phyloP scores from a whole-genome alignment of 306 rosid species.

The Leucaena leucocephala region DNA sequence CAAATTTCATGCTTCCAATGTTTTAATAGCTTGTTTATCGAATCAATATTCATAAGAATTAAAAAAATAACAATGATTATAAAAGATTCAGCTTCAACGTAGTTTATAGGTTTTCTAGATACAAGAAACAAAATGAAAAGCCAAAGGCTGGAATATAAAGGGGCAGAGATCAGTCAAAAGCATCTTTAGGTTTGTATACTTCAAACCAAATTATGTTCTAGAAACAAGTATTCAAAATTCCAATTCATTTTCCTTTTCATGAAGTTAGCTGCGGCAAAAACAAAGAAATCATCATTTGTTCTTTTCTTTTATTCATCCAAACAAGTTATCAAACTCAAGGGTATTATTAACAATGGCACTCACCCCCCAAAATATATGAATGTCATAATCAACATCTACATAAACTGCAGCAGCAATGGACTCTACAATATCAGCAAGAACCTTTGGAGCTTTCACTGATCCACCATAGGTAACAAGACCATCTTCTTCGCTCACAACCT shows the following conservation, averaged over 20 bases:
- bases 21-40: neutral
- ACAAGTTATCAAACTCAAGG: neutral
- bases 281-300: neutral
- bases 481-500: slow-evolving; percentile 47
- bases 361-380: slow-evolving; percentile 71
- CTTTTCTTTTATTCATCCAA: neutral
- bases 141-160: neutral
- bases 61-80: too few species aligned
- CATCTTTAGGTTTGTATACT: neutral
- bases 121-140: neutral
- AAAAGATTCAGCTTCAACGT: neutral
- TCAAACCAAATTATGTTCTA: neutral
- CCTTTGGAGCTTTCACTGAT: slow-evolving; percentile 73
- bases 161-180: neutral
- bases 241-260: neutral
- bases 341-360: slow-evolving; percentile 11
- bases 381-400: slow-evolving; percentile 59
- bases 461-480: slow-evolving; percentile 56
- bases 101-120: neutral
- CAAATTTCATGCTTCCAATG: neutral
- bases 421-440: slow-evolving; percentile 88
- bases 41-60: neutral
- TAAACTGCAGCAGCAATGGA: slow-evolving; percentile 77
- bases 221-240: neutral
- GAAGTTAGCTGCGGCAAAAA: neutral